Percentiles rank a stretch among this genome's conserved stretches.
Conservation (phyloP, 108 stramenopile species). For the Conticribra weissflogii region DNA sequence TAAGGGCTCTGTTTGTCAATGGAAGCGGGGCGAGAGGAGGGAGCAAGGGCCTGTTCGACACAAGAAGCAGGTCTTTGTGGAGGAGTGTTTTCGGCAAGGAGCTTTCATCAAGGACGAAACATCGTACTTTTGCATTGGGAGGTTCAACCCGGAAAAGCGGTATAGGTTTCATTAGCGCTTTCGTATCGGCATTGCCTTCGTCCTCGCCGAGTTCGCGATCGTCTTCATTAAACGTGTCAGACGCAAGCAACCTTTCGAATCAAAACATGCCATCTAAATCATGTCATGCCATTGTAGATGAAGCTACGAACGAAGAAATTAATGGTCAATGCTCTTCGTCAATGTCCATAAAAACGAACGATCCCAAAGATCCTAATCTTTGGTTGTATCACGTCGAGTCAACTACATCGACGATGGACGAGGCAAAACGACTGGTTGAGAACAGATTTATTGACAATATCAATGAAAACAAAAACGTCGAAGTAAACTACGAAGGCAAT, state of each 20-base stretch:
- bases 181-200: conserved; percentile 11
- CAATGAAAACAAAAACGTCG: neutral
- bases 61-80: too few species aligned
- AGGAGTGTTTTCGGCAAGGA: too few species aligned
- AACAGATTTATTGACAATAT: conserved; percentile 29
- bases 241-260: too few species aligned
- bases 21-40: too few species aligned
- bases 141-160: conserved; percentile 97
- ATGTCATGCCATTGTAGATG: neutral
- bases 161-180: conserved; percentile 49
- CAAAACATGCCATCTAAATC: neutral
- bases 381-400: conserved; percentile 53
- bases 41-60: too few species aligned
- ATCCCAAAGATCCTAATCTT: conserved; percentile 29
- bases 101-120: too few species aligned
- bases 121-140: too few species aligned
- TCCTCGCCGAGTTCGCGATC: conserved; percentile 1
- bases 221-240: too few species aligned
- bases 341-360: conserved; percentile 21
- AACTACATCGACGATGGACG: conserved; percentile 55
- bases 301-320: neutral
- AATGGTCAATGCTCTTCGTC: neutral
- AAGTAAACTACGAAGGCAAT: neutral
- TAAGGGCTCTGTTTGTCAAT: too few species aligned
- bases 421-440: conserved; percentile 43